Evolutionary conservation across 2,329 filamentous ascomycete genomes (phyloP).

Genomic region (Byssothecium circinans): DNA sequence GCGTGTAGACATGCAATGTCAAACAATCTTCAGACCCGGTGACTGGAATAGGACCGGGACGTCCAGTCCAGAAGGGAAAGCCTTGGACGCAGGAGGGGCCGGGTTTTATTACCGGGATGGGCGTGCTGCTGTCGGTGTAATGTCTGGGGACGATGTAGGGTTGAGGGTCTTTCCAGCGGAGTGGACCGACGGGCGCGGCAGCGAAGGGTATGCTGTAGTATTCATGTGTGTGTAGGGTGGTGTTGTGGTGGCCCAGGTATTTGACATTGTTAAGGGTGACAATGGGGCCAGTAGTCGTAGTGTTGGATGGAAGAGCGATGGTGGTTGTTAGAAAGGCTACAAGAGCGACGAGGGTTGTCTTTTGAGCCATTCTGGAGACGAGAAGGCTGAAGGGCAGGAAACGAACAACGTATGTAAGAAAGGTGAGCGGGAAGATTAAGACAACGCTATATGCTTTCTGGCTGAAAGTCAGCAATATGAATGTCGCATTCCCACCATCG

Average conservation of each 20-base stretch:
- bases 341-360: not conserved
- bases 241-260: slow-evolving; percentile 17
- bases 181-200: slow-evolving; percentile 26
- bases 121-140: slow-evolving; percentile 12
- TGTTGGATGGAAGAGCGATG: not conserved
- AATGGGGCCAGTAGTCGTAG: slow-evolving; percentile 2
- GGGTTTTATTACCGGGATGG: slow-evolving; percentile 28
- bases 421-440: too few relatives aligned
- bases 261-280: slow-evolving; percentile 14
- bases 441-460: too few relatives aligned
- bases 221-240: slow-evolving; percentile 11
- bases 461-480: too few relatives aligned
- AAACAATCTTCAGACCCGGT: slow-evolving; percentile 37
- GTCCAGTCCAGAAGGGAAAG: slow-evolving; percentile 14
- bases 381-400: too few relatives aligned
- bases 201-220: slow-evolving; percentile 33
- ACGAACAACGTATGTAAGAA: too few relatives aligned
- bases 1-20: slow-evolving; percentile 34
- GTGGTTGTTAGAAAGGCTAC: not conserved
- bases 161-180: slow-evolving; percentile 35
- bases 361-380: not conserved
- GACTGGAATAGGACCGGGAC: slow-evolving; percentile 1
- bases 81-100: slow-evolving; percentile 33
- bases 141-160: slow-evolving; percentile 27
- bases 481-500: too few relatives aligned